Conservation (phyloP, 2,329 filamentous ascomycete species). For the Ascosphaera aggregata region DNA sequence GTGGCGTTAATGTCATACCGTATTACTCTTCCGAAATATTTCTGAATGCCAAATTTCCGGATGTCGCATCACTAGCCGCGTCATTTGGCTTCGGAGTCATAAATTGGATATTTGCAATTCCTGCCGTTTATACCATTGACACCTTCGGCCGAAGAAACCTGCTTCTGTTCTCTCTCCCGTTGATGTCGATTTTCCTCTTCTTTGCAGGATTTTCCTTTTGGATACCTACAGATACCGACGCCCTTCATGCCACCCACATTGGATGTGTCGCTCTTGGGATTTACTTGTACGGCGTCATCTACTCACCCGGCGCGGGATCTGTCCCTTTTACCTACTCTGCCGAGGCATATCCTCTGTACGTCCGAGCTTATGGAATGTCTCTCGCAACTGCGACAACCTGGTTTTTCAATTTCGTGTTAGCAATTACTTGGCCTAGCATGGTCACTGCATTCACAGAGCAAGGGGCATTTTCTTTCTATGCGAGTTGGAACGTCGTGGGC, state of each 20-base stretch:
- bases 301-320: conserved; percentile 35
- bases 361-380: conserved; percentile 38
- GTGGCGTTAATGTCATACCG: conserved; percentile 29
- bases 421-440: conserved; percentile 30
- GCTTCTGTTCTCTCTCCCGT: conserved; percentile 38
- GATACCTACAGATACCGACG: conserved; percentile 17
- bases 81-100: conserved; percentile 38
- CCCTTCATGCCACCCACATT: conserved; percentile 13
- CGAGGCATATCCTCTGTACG: conserved; percentile 41
- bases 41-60: conserved; percentile 26
- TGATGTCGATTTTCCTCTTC: conserved; percentile 33
- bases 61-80: conserved; percentile 28
- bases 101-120: conserved; percentile 41
- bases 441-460: conserved; percentile 24
- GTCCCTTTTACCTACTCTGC: conserved; percentile 45
- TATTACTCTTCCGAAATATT: conserved; percentile 41
- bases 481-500: conserved; percentile 18
- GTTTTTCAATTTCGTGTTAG: conserved; percentile 32
- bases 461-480: conserved; percentile 30
- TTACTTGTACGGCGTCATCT: conserved; percentile 22
- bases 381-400: conserved; percentile 38
- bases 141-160: conserved; percentile 42
- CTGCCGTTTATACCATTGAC: conserved; percentile 43
- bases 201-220: conserved; percentile 30
- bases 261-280: conserved; percentile 21